These are phyloP conservation scores for Xerocomellus intermedius DNA, from an alignment of 768 basidiomycete species.

Conservation along the genomic window DNA sequence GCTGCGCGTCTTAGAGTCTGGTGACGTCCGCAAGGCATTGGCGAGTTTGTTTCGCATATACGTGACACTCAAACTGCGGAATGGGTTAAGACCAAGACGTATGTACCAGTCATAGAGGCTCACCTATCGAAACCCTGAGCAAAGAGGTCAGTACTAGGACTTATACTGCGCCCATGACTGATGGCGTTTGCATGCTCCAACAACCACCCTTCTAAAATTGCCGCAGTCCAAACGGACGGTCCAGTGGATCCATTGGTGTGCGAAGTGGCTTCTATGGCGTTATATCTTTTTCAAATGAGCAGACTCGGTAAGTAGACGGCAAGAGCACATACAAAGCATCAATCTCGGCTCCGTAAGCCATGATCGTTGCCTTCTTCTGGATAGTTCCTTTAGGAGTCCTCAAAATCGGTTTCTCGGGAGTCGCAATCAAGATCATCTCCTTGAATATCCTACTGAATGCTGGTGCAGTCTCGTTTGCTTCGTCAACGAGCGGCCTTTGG, in stretches of 20 bases:
- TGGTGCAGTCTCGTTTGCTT: slow-evolving; percentile 39
- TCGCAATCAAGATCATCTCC: slow-evolving; percentile 49
- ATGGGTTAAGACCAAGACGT: too few relatives aligned
- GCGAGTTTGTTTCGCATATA: too few relatives aligned
- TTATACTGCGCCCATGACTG: neutral
- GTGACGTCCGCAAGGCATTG: too few relatives aligned
- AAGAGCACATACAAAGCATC: slow-evolving; percentile 13
- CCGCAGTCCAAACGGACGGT: slow-evolving; percentile 1
- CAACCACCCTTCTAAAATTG: slow-evolving; percentile 3
- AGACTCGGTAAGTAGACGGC: too few relatives aligned
- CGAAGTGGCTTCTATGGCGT: too few relatives aligned
- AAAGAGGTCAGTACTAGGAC: slow-evolving; percentile 17
- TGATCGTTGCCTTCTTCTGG: slow-evolving; percentile 15
- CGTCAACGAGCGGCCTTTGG: slow-evolving; percentile 38
- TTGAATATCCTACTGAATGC: slow-evolving; percentile 45
- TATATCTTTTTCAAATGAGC: too few relatives aligned
- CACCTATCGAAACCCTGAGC: slow-evolving; percentile 36
- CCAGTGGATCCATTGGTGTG: too few relatives aligned
- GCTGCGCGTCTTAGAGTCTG: too few relatives aligned
- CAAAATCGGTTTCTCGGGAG: slow-evolving; percentile 38
- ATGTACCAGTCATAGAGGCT: neutral
- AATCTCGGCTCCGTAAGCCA: slow-evolving; percentile 23
- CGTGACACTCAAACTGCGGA: too few relatives aligned
- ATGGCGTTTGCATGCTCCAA: neutral
- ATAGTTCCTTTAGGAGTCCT: slow-evolving; percentile 34